Percentiles rank a stretch among this genome's conserved stretches.
Conservation (phyloP, 1,139 yeast species). For the Barnettozyma hawaiiensis region DNA sequence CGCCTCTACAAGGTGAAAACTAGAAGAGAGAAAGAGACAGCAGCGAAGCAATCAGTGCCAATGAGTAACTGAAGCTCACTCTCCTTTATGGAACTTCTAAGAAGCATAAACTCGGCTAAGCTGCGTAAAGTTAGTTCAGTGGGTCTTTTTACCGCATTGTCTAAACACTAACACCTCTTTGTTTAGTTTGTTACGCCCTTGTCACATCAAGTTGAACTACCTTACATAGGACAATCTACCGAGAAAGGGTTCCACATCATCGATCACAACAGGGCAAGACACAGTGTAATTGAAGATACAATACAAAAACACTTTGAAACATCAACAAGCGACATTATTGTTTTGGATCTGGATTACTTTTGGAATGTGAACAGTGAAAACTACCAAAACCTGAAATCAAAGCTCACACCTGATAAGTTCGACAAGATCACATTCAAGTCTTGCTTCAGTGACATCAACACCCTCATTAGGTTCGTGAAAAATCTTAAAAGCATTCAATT, state of each 20-base stretch:
- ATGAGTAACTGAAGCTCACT: neutral
- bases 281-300: neutral
- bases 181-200: neutral
- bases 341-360: constrained; percentile 8
- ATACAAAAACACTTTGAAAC: neutral
- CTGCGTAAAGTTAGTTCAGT: constrained; percentile 1
- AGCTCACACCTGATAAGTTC: neutral
- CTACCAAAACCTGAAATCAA: neutral
- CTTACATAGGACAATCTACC: neutral
- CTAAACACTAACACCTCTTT: neutral
- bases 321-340: neutral
- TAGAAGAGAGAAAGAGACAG: no score
- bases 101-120: neutral
- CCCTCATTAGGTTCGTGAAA: constrained; percentile 1
- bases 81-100: neutral
- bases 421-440: neutral
- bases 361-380: constrained; percentile 5
- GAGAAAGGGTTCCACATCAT: constrained; percentile 4
- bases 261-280: constrained; percentile 5
- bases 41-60: neutral
- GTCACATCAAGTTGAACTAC: neutral
- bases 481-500: neutral
- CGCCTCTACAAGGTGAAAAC: no score
- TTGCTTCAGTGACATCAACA: neutral
- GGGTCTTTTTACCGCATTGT: no score